A percentile compares a stretch with the other conserved stretches of the same genome.
Evolutionary conservation across 108 stramenopile species (phyloP).

Genomic region (Aurantiochytrium sp.): DNA sequence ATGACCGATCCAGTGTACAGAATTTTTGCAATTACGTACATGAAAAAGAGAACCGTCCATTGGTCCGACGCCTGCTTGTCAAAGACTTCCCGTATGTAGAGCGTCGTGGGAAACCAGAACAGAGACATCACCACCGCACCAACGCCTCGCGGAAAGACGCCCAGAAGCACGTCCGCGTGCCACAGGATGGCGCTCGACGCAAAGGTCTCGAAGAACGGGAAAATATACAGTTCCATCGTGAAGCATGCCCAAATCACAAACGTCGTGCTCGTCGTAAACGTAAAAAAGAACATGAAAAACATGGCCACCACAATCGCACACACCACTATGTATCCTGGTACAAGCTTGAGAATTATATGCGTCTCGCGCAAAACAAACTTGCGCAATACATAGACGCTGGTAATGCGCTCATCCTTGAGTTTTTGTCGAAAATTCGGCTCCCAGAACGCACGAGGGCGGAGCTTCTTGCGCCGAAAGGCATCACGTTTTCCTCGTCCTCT

Average conservation of each 20-base stretch:
- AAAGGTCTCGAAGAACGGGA: background rate
- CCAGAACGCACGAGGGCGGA: background rate
- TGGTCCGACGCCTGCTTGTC: background rate
- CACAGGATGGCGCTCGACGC: background rate
- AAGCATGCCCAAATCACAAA: background rate
- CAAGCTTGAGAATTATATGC: background rate
- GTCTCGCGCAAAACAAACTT: background rate
- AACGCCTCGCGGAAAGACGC: background rate
- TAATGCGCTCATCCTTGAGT: background rate
- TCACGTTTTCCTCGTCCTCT: background rate
- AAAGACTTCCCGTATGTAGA: background rate
- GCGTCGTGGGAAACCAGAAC: background rate
- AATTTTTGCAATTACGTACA: background rate
- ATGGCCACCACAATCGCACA: background rate
- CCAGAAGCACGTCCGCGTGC: background rate
- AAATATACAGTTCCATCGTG: background rate
- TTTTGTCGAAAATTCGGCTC: background rate
- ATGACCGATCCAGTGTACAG: background rate
- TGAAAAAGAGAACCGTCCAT: background rate
- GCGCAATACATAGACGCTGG: background rate
- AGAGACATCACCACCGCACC: background rate
- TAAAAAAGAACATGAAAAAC: background rate
- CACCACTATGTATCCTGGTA: background rate
- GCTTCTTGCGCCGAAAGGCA: background rate
- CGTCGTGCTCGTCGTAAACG: background rate